A percentile compares a stretch with the other conserved stretches of the same genome.
phyloP scores from a whole-genome alignment of 768 basidiomycete genomes.

The Boletus reticulatus region DNA sequence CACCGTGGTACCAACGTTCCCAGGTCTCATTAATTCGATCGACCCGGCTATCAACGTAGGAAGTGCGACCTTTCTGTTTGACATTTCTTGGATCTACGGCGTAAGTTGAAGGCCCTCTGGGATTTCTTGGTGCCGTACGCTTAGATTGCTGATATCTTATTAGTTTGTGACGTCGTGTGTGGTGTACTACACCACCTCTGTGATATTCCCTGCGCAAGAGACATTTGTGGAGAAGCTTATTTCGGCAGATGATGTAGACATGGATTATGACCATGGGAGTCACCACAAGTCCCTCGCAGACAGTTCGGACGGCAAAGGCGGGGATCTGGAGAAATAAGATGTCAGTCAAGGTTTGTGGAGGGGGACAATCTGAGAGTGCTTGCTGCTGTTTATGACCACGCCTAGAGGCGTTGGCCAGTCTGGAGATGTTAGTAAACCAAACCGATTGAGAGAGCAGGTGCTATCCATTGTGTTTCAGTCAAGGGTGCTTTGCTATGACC shows the following conservation, averaged over 20 bases:
- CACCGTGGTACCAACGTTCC: conserved; percentile 66
- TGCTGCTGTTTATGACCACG: no score
- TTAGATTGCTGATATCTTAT: not conserved
- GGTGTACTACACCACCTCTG: conserved; percentile 32
- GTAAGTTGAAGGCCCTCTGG: conserved; percentile 40
- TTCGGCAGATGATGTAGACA: conserved; percentile 23
- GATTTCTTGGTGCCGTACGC: not conserved
- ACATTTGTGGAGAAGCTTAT: conserved; percentile 30
- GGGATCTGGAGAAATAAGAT: conserved; percentile 3
- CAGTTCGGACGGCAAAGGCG: not conserved
- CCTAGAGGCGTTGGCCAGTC: no score
- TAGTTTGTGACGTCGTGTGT: conserved; percentile 28
- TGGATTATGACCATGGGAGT: not conserved
- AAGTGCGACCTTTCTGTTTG: conserved; percentile 55
- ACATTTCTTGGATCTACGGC: conserved; percentile 77
- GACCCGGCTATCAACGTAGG: conserved; percentile 64
- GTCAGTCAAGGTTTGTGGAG: not conserved
- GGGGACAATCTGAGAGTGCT: no score
- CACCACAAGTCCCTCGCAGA: not conserved
- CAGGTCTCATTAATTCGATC: conserved; percentile 77
- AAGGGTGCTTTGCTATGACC: no score
- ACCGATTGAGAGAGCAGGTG: no score
- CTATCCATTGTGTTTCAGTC: no score
- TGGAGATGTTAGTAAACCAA: no score
- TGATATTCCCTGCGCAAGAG: conserved; percentile 27